Conservation (phyloP, 2,329 filamentous ascomycete genomes). For the Fusarium continuum region DNA sequence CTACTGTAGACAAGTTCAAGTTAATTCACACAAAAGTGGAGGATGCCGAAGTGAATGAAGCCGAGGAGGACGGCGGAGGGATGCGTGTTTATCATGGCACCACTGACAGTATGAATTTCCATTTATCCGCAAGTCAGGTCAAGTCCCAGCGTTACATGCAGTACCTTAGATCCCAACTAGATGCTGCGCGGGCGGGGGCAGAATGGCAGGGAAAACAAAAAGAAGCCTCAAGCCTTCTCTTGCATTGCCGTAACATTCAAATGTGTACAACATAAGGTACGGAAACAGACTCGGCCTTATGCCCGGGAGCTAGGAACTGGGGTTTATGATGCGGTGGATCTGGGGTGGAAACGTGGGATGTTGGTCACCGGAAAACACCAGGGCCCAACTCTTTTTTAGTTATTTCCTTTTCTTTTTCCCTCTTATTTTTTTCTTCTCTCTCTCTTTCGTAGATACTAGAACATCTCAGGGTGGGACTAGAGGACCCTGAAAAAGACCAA, state of each 20-base stretch:
- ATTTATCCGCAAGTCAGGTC: slow-evolving; percentile 8
- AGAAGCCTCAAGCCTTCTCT: slow-evolving; percentile 21
- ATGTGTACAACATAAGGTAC: too few species aligned
- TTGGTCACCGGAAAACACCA: too few species aligned
- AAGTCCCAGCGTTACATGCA: slow-evolving; percentile 10
- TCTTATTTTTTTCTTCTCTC: neutral
- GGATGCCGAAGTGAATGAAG: slow-evolving; percentile 11
- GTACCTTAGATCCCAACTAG: slow-evolving; percentile 11
- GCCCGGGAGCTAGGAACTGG: slow-evolving; percentile 17
- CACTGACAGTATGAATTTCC: neutral
- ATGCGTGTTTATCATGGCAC: slow-evolving; percentile 20
- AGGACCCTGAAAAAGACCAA: slow-evolving; percentile 20
- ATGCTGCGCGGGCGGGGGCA: slow-evolving; percentile 12
- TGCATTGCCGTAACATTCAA: neutral
- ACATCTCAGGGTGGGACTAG: neutral
- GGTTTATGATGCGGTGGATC: slow-evolving; percentile 27
- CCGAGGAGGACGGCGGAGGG: slow-evolving; percentile 2
- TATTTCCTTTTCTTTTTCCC: neutral
- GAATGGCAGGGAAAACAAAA: neutral
- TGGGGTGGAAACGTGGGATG: slow-evolving; percentile 30
- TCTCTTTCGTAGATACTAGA: neutral
- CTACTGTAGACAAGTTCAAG: neutral
- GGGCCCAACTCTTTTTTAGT: neutral
- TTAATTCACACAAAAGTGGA: slow-evolving; percentile 16
- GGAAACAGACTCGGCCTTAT: slow-evolving; percentile 35